Evolutionary conservation across 148 eudicot species (phyloP), one percentile per base, ranked within the genome.

Genomic region (Silene latifolia): DNA sequence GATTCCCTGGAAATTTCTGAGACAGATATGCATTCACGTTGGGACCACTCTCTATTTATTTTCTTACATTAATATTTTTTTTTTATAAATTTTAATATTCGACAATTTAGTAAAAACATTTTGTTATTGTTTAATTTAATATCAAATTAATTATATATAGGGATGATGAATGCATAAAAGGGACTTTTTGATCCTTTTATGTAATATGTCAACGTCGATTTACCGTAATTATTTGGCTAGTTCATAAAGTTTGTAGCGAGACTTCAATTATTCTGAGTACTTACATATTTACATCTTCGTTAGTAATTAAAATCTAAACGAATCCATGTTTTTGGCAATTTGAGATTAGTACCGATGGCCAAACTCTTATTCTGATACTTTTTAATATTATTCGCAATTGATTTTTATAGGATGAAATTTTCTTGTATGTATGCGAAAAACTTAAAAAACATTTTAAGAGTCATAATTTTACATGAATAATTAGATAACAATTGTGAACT

Each of bases 21-120:
- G 58, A 54, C 20, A 56, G 53, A n/a, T 56, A 20, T 46, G 32
- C 71, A 19, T 25, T 64, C 56, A 18, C 39, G 9, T 35, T 20
- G 72, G 72, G 78, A 75, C 78, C 78, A 53, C 2, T 2, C 7
- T 4, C 1, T 53, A 14, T 14, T 69, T 20, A 17, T 32, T 67
- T n/a, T 67, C 42, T 5, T 59, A 19, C 59, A 54, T n/a, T n/a
- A n/a, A n/a, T n/a, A 14, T 17, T 6, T 18, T 58, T n/a, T 4
- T 58, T 58, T n/a, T n/a, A 27, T 58, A 6, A 4, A 58, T 58
- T 58, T 58, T 19, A 58, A 8, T 58, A 14, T 54, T 54, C 3
- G 4, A 54, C 59, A 15, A 14, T 54, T 54, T 54, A 54, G 2
- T 54, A 54, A 54, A 0, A 54, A 0, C 4, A 14, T 54, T 54